Base-by-base conservation (phyloP, 805 yeast genomes). In the Hanseniaspora clermontiae region DNA sequence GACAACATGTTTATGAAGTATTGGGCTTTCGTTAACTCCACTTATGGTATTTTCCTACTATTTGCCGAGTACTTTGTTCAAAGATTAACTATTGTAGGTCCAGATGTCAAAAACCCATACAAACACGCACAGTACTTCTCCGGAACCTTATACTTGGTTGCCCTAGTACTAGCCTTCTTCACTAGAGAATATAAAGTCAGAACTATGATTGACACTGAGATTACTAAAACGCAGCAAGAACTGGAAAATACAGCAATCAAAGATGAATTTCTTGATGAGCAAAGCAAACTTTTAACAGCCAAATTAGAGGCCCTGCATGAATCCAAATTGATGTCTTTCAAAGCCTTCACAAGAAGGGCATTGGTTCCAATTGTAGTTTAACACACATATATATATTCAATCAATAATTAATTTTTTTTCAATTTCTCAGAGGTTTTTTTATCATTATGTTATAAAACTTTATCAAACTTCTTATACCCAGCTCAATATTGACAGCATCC, bases 401-500 rank as follows among this genome's bases (percentile, higher is more conserved):
- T 24, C 27, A 24, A 24, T 24, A 24, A 24, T 24, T 24, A 24
- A 24, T 24, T 24, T 24, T 4, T 24, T 24, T 24, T n/a, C n/a
- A 24, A 24, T 24, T 5, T 24, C 27, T 24, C 27, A 5, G 27
- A 24, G 27, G 27, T 24, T 46, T 34, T n/a, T 27, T 49, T 2
- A 49, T 39, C 14, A 15, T 31, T 8, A 17, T 3, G 64, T 88
- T 83, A 72, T 87, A 89, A 62, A 81, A 85, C 65, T 84, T 91
- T 14, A 87, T 68, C 49, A 91, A 68, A 1, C 90, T 87, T 57
- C 97, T 70, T 43, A 91, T 66, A 0, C 96, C 90, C 49, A 83
- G 78, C 65, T 91, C 97, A 64, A 89, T 93, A 15, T 88, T 88
- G 63, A 82, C 82, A 1, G 95, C 84, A 61, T 83, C 84, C 56